phyloP scores from a whole-genome alignment of 306 rosid species.

The Medicago lupulina region DNA sequence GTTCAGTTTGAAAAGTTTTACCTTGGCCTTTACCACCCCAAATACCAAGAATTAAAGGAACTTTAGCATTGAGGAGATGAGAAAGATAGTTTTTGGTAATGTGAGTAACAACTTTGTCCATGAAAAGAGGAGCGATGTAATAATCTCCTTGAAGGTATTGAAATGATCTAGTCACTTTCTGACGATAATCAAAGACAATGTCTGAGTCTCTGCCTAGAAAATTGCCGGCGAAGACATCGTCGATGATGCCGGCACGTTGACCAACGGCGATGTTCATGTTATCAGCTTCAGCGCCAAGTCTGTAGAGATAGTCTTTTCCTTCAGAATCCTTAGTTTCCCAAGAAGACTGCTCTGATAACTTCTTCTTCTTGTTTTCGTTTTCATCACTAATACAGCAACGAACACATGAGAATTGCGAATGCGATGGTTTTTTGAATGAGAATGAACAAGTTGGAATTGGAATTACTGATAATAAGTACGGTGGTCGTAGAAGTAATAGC shows the following conservation, averaged over 20 bases:
- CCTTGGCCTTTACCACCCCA: slow-evolving; percentile 99
- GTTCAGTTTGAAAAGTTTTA: slow-evolving; percentile 97
- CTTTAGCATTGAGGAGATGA: slow-evolving; percentile 72
- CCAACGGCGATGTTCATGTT: slow-evolving; percentile 98
- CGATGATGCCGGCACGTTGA: slow-evolving; percentile 85
- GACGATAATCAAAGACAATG: slow-evolving; percentile 96
- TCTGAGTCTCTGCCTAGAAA: slow-evolving; percentile 94
- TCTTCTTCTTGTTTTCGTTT: slow-evolving; percentile 41
- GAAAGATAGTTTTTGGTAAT: slow-evolving; percentile 88
- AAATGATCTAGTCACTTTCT: slow-evolving; percentile 85
- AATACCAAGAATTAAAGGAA: slow-evolving; percentile 92
- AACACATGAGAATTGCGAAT: background rate
- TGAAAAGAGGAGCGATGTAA: slow-evolving; percentile 90
- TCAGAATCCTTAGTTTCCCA: slow-evolving; percentile 84
- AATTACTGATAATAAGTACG: no score
- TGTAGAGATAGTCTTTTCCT: slow-evolving; percentile 83
- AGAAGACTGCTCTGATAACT: slow-evolving; percentile 80
- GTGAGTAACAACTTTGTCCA: slow-evolving; percentile 85
- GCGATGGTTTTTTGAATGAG: no score
- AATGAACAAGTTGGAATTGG: no score
- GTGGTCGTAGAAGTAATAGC: no score
- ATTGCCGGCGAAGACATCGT: slow-evolving; percentile 78
- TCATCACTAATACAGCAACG: slow-evolving; percentile 41
- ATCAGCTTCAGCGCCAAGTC: slow-evolving; percentile 88
- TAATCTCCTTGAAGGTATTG: slow-evolving; percentile 88